Percentiles rank a stretch among this genome's conserved stretches.
These are phyloP conservation scores for Barnettozyma botsteinii DNA, from an alignment of 805 yeast genomes.

Conservation along the genomic window DNA sequence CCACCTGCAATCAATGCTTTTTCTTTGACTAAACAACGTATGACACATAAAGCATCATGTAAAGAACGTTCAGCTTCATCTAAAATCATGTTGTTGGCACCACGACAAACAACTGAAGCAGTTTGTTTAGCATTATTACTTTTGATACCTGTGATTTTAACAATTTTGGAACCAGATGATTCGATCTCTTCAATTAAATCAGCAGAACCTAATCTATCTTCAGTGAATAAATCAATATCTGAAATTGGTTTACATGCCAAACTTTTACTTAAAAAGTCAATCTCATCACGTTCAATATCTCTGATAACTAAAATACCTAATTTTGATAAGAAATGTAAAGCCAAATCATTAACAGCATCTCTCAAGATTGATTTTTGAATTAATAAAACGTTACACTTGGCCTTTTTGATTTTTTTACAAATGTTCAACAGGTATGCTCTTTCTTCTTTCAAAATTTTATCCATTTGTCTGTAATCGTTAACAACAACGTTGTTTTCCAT, in stretches of 20 bases:
- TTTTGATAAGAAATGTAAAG: slow-evolving; percentile 90
- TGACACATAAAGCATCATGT: slow-evolving; percentile 91
- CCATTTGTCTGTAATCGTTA: slow-evolving; percentile 98
- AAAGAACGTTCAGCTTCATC: slow-evolving; percentile 97
- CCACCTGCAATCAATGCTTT: slow-evolving; percentile 98
- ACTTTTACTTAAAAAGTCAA: slow-evolving; percentile 78
- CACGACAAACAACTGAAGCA: slow-evolving; percentile 88
- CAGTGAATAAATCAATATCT: slow-evolving; percentile 87
- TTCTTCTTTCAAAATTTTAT: slow-evolving; percentile 95
- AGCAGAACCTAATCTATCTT: slow-evolving; percentile 87
- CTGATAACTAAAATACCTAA: slow-evolving; percentile 89
- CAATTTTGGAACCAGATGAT: slow-evolving; percentile 54
- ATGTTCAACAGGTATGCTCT: slow-evolving; percentile 91
- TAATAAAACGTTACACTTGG: slow-evolving; percentile 86
- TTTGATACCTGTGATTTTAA: slow-evolving; percentile 79
- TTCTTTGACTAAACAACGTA: slow-evolving; percentile 81
- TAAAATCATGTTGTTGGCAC: slow-evolving; percentile 83
- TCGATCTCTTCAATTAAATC: slow-evolving; percentile 79
- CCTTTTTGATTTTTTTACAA: slow-evolving; percentile 93
- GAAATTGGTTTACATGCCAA: slow-evolving; percentile 95
- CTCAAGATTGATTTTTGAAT: slow-evolving; percentile 91
- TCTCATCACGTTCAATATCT: slow-evolving; percentile 96
- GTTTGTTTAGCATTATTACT: slow-evolving; percentile 64
- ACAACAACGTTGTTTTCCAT: slow-evolving; percentile 96
- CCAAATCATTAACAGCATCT: slow-evolving; percentile 82